phyloP scores from a whole-genome alignment of 345 rosid species.

The Pistacia vera region DNA sequence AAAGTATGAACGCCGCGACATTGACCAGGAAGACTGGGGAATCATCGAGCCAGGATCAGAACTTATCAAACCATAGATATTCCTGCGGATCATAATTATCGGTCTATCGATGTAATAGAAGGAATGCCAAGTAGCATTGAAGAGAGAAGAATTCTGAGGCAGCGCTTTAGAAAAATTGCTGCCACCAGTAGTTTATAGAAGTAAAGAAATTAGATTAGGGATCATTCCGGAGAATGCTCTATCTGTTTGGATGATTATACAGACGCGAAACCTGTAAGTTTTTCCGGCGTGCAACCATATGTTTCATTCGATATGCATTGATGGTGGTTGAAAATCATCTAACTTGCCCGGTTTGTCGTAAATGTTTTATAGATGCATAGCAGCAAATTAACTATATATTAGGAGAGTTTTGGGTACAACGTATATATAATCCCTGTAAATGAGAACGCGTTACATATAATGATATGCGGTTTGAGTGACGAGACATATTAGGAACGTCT shows the following conservation, averaged over 20 bases:
- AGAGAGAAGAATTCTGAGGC: background rate
- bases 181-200: background rate
- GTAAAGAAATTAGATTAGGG: background rate
- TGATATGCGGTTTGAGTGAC: too few relatives aligned
- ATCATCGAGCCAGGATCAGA: background rate
- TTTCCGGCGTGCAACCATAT: conserved; percentile 7
- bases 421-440: too few relatives aligned
- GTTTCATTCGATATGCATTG: background rate
- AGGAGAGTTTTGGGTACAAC: too few relatives aligned
- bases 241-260: conserved; percentile 18
- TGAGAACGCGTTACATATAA: too few relatives aligned
- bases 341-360: conserved; percentile 12
- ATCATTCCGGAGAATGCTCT: background rate
- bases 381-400: background rate
- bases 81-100: background rate
- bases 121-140: background rate
- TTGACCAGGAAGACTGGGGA: background rate
- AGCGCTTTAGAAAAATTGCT: background rate
- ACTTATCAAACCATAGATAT: background rate
- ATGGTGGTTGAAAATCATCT: conserved; percentile 11
- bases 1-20: background rate
- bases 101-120: background rate
- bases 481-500: too few relatives aligned
- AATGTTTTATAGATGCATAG: background rate
- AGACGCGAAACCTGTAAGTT: background rate